A percentile compares a stretch with the other conserved stretches of the same genome.
Evolutionary conservation across 2,329 filamentous ascomycete species (phyloP).

Genomic region (Cladosporium oxysporum): DNA sequence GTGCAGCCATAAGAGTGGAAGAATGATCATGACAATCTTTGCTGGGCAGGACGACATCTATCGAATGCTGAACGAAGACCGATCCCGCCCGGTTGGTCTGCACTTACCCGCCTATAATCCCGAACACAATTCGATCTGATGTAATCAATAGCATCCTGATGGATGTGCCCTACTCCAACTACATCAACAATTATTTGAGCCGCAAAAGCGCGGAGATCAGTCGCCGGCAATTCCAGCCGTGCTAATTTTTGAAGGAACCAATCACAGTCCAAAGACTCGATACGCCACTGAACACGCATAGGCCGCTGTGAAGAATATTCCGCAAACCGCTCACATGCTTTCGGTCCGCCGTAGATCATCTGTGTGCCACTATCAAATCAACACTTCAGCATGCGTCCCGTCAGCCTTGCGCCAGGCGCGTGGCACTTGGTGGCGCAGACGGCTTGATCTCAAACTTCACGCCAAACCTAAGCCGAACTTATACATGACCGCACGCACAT

Average conservation of each 20-base stretch:
- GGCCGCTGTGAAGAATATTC: background rate
- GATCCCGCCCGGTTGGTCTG: background rate
- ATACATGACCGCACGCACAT: background rate
- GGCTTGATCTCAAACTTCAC: slow-evolving; percentile 1
- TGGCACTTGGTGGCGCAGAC: background rate
- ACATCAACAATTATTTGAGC: background rate
- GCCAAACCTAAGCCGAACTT: background rate
- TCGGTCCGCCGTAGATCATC: background rate
- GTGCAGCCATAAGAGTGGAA: background rate
- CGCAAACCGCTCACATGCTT: slow-evolving; percentile 1
- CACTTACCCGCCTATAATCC: background rate
- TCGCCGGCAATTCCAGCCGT: background rate
- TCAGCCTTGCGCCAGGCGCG: slow-evolving; percentile 1
- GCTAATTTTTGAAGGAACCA: slow-evolving; percentile 13
- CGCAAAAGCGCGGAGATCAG: background rate
- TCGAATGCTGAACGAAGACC: background rate
- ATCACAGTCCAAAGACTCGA: background rate
- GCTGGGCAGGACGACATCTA: background rate
- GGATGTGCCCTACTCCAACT: background rate
- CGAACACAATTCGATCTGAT: background rate
- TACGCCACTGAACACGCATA: slow-evolving; percentile 11
- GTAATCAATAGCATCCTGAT: background rate
- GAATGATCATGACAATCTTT: background rate
- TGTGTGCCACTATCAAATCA: slow-evolving; percentile 8
- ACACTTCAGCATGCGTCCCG: background rate